Conservation (phyloP, 2,329 filamentous ascomycete species). For the Hyphodiscus sp. region DNA sequence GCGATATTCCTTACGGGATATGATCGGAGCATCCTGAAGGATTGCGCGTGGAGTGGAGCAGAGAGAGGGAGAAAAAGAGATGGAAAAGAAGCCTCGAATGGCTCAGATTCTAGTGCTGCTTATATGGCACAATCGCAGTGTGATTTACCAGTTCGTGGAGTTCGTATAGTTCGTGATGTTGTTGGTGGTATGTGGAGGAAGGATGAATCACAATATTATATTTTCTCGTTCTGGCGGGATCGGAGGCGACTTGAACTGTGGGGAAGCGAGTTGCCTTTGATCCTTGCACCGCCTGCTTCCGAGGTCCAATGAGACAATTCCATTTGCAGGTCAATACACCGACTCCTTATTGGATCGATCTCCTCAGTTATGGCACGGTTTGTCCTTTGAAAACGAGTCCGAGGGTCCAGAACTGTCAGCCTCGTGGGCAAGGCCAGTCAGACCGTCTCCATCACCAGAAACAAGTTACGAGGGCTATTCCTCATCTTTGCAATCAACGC, state of each 20-base stretch:
- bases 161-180: background rate
- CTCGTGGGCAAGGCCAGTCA: constrained; percentile 5
- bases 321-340: too few relatives aligned
- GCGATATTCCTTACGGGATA: constrained; percentile 41
- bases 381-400: background rate
- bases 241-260: background rate
- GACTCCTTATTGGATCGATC: background rate
- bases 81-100: background rate
- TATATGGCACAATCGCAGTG: background rate
- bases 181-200: background rate
- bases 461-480: too few relatives aligned
- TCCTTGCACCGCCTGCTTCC: background rate
- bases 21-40: constrained; percentile 40
- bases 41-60: constrained; percentile 3
- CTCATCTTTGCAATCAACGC: too few relatives aligned
- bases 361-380: background rate
- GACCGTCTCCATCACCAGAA: too few relatives aligned
- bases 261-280: background rate
- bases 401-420: constrained; percentile 4
- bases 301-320: background rate
- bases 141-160: background rate
- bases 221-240: background rate
- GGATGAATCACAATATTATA: background rate
- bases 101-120: constrained; percentile 2
- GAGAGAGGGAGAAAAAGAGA: constrained; percentile 1